A percentile compares a stretch with the other conserved stretches of the same genome.
Conservation (phyloP, 2,329 filamentous ascomycete species). For the Thielaviopsis euricoi region DNA sequence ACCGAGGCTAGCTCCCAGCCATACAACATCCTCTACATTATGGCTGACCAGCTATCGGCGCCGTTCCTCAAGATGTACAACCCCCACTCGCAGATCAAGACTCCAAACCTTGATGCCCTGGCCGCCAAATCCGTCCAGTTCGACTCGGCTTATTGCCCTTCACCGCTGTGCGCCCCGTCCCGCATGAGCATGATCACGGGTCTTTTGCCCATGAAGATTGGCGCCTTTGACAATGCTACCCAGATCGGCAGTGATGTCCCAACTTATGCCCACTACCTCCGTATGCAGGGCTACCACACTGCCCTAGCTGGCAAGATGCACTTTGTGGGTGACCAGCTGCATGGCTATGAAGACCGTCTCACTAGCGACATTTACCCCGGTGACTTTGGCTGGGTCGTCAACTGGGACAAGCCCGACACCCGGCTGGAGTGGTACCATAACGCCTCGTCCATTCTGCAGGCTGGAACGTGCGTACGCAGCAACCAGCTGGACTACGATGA, state of each 20-base stretch:
- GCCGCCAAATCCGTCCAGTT: slow-evolving; percentile 75
- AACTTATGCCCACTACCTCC: slow-evolving; percentile 85
- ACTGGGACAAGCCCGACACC: slow-evolving; percentile 81
- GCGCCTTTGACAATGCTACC: slow-evolving; percentile 79
- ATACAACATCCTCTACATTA: slow-evolving; percentile 54
- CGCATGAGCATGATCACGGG: slow-evolving; percentile 92
- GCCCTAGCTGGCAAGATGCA: slow-evolving; percentile 93
- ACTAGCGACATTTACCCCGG: slow-evolving; percentile 94
- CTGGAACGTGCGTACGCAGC: slow-evolving; percentile 72
- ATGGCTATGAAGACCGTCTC: slow-evolving; percentile 81
- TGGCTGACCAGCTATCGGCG: slow-evolving; percentile 89
- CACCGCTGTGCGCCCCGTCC: slow-evolving; percentile 79
- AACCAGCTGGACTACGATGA: slow-evolving; percentile 95
- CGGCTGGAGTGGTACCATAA: slow-evolving; percentile 94
- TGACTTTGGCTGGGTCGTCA: slow-evolving; percentile 86
- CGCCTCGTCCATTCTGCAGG: slow-evolving; percentile 81
- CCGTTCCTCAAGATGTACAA: slow-evolving; percentile 89
- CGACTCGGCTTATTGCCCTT: slow-evolving; percentile 86
- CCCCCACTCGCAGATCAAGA: slow-evolving; percentile 74
- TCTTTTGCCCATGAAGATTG: slow-evolving; percentile 79
- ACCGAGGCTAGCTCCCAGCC: slow-evolving; percentile 15
- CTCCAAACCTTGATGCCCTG: slow-evolving; percentile 72
- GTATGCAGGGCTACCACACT: slow-evolving; percentile 73
- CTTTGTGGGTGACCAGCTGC: slow-evolving; percentile 86
- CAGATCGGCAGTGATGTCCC: slow-evolving; percentile 71